Evolutionary conservation across 2,329 filamentous ascomycete genomes (phyloP).

Genomic region (Tolypocladium paradoxum): DNA sequence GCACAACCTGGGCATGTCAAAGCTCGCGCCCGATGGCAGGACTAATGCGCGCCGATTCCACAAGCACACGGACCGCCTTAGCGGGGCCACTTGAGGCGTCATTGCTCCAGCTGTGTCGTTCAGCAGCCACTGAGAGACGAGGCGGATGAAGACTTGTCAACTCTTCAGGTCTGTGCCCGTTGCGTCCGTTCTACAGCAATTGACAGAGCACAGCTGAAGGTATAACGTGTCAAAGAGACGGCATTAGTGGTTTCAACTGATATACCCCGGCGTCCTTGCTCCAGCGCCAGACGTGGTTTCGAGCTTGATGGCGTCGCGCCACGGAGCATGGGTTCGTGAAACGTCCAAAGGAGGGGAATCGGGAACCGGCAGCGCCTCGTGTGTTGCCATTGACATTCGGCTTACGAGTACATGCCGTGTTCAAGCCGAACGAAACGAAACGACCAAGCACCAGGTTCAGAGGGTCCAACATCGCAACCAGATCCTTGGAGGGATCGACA

Average conservation of each 20-base stretch:
- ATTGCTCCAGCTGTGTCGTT: background rate
- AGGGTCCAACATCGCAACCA: background rate
- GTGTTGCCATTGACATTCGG: background rate
- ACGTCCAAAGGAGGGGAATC: background rate
- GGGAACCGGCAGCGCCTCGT: background rate
- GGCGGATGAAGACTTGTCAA: background rate
- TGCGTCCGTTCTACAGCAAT: background rate
- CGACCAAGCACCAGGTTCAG: background rate
- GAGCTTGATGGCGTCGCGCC: background rate
- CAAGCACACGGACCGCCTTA: background rate
- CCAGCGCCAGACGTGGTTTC: too few relatives aligned
- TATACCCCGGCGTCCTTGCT: background rate
- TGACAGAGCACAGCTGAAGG: background rate
- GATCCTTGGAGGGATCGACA: background rate
- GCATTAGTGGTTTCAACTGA: background rate
- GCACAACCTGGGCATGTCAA: background rate
- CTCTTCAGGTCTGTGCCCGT: background rate
- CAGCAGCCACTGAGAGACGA: background rate
- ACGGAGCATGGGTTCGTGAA: background rate
- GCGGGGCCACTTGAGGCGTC: background rate
- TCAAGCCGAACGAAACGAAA: background rate
- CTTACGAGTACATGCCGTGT: background rate
- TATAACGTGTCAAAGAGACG: background rate
- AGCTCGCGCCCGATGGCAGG: background rate
- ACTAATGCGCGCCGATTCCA: background rate